Conservation (phyloP, 2,329 filamentous ascomycete species). For the Aspergillus tanneri region DNA sequence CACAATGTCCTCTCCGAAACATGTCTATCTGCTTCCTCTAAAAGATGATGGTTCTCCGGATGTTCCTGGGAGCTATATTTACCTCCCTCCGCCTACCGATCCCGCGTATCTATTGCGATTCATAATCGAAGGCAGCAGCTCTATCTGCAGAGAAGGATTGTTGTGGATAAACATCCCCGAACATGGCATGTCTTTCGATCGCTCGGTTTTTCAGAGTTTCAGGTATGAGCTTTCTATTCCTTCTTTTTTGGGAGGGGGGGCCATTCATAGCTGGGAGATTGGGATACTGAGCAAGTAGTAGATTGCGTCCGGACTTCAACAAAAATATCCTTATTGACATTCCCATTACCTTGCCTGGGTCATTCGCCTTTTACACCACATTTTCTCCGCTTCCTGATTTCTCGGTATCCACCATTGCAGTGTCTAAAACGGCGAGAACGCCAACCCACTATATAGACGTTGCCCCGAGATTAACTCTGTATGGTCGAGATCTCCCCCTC, state of each 20-base stretch:
- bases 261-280: neutral
- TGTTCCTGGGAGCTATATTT: constrained; percentile 86
- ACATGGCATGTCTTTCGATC: constrained; percentile 70
- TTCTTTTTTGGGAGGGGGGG: neutral
- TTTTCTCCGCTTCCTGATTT: constrained; percentile 84
- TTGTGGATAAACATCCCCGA: constrained; percentile 95
- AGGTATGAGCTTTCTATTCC: constrained; percentile 60
- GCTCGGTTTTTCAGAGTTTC: constrained; percentile 80
- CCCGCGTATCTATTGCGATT: constrained; percentile 77
- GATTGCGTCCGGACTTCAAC: constrained; percentile 89
- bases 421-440: constrained; percentile 64
- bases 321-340: constrained; percentile 86
- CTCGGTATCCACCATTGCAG: constrained; percentile 55
- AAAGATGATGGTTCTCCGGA: constrained; percentile 91
- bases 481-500: constrained; percentile 72
- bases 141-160: constrained; percentile 90
- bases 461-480: constrained; percentile 73
- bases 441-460: constrained; percentile 91
- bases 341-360: constrained; percentile 76
- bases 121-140: constrained; percentile 89
- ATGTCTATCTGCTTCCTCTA: constrained; percentile 85
- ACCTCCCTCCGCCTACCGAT: constrained; percentile 75
- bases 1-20: constrained; percentile 37
- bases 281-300: constrained; percentile 24
- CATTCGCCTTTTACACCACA: constrained; percentile 92